A percentile compares a stretch with the other conserved stretches of the same genome.
Evolutionary conservation across 345 rosid species (phyloP).

Genomic region (Cardiospermum halicacabum): DNA sequence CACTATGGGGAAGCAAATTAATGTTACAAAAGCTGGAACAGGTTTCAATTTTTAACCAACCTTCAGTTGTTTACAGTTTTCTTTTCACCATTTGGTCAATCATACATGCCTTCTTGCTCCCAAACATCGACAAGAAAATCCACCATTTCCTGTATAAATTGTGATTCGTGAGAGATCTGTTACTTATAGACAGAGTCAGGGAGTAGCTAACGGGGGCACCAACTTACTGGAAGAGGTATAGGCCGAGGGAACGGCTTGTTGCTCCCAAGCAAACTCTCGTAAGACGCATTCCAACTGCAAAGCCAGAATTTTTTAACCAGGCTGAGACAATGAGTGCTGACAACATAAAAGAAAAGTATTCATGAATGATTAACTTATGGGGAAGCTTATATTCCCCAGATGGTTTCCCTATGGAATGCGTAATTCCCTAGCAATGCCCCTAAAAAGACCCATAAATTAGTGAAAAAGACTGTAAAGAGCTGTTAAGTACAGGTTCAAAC

Average conservation of each 20-base stretch:
- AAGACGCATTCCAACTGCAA: slow-evolving; percentile 74
- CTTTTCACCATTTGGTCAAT: slow-evolving; percentile 29
- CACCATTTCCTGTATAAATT: slow-evolving; percentile 71
- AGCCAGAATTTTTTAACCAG: slow-evolving; percentile 35
- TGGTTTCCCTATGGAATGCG: slow-evolving; percentile 5
- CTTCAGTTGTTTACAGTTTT: slow-evolving; percentile 16
- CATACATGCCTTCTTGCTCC: slow-evolving; percentile 92
- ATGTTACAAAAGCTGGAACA: slow-evolving; percentile 4
- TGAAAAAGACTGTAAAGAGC: not conserved
- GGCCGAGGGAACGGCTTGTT: slow-evolving; percentile 76
- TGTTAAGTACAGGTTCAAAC: not conserved
- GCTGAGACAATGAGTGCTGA: slow-evolving; percentile 33
- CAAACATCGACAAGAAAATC: slow-evolving; percentile 87
- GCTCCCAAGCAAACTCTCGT: slow-evolving; percentile 75
- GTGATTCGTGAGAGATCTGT: not conserved
- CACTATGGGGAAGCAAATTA: slow-evolving; percentile 6
- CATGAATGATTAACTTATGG: slow-evolving; percentile 12
- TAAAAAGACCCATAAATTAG: not conserved
- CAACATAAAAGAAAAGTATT: slow-evolving; percentile 26
- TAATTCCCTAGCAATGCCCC: not conserved
- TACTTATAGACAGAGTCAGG: not conserved
- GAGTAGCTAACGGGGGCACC: not conserved
- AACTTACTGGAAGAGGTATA: slow-evolving; percentile 70
- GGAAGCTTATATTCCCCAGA: not conserved
- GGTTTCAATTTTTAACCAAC: slow-evolving; percentile 20